Conservation (phyloP, 176 grass and related monocot genomes). For the Bothriochloa decipiens region DNA sequence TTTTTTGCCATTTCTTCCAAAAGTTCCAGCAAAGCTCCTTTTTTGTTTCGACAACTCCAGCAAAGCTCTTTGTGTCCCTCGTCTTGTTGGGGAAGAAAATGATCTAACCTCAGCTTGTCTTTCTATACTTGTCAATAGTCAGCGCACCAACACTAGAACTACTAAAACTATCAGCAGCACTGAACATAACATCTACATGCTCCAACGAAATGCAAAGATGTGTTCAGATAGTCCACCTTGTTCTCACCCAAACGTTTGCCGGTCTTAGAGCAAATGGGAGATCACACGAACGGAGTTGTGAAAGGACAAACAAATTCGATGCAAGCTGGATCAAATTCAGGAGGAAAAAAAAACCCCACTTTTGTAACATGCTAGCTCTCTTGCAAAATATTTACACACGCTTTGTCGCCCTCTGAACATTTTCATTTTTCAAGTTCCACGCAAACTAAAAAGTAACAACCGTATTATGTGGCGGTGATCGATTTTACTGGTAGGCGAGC, state of each 20-base stretch:
- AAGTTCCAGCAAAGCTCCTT: no score
- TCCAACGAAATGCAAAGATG: not conserved
- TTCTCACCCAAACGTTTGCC: no score
- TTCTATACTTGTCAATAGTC: no score
- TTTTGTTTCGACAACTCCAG: no score
- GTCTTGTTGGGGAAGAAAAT: no score
- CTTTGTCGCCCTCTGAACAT: not conserved
- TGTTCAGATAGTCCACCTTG: not conserved
- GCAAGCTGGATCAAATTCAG: not conserved
- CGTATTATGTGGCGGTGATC: not conserved
- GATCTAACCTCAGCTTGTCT: no score
- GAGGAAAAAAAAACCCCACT: not conserved
- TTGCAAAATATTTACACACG: constrained; percentile 41
- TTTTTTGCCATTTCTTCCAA: no score
- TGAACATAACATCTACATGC: not conserved
- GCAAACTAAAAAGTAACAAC: not conserved
- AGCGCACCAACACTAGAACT: no score
- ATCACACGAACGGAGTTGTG: not conserved
- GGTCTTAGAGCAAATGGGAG: not conserved
- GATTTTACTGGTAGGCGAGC: not conserved
- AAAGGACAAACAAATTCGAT: not conserved
- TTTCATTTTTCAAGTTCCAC: constrained; percentile 29
- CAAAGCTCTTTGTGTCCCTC: no score
- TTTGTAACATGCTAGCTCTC: not conserved
- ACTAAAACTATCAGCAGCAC: no score